Conservation (phyloP, 768 basidiomycete species). For the Kwoniella dejecticola region DNA sequence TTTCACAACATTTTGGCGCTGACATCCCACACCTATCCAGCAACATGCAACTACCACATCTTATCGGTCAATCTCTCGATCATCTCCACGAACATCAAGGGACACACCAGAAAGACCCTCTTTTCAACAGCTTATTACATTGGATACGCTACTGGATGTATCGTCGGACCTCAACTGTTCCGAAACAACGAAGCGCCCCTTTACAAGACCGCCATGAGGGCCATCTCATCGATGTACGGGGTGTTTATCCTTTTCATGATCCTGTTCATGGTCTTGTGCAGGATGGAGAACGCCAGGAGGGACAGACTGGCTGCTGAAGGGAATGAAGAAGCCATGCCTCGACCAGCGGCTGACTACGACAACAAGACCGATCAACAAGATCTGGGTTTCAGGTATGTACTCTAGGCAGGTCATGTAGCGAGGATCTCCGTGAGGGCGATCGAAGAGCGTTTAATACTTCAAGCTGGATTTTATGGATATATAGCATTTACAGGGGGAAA, state of each 20-base stretch:
- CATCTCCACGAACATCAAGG: conserved; percentile 37
- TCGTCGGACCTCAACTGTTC: conserved; percentile 19
- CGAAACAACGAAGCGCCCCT: conserved; percentile 23
- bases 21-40: too few species aligned
- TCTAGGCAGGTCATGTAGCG: too few species aligned
- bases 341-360: conserved; percentile 22
- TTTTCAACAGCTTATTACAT: conserved; percentile 23
- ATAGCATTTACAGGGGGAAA: too few species aligned
- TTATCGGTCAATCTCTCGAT: conserved; percentile 35
- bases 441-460: too few species aligned
- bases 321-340: conserved; percentile 25
- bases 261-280: conserved; percentile 28
- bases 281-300: conserved; percentile 35
- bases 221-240: conserved; percentile 31
- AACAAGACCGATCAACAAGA: conserved; percentile 36
- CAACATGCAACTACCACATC: conserved; percentile 29
- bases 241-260: conserved; percentile 25
- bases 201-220: conserved; percentile 35
- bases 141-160: conserved; percentile 16
- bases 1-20: neutral
- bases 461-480: too few species aligned
- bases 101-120: conserved; percentile 35
- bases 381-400: conserved; percentile 36
- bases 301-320: conserved; percentile 37
- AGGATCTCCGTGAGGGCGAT: too few species aligned